Base-by-base conservation (phyloP, 225 moss, liverwort and hornwort genomes). In the Straminergon stramineum region DNA sequence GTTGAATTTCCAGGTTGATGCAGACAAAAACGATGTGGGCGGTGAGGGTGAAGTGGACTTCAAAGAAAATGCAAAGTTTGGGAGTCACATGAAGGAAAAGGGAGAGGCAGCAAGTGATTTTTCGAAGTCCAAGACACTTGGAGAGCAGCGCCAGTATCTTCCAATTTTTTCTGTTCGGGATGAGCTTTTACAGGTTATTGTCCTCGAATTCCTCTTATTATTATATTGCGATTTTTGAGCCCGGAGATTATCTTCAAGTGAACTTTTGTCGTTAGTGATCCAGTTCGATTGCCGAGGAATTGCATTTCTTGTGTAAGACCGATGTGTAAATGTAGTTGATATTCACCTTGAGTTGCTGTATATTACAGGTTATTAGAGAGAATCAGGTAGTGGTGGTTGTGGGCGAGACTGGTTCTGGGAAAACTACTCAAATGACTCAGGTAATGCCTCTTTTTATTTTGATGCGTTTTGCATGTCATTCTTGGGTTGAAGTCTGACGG, bases 371-470 rank as follows among this genome's bases (percentile, higher is more conserved):
- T 84, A 94, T 99, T 61, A 93, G 99, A 88, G 99, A 99, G 87
- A 99, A 99, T 85, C 99, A 97, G 87, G 99, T 99, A 78, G 93
- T 97, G 82, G 97, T 97, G 65, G 99, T 99, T 86, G 99, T 99
- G 88, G 99, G 99, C 87, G 99, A 99, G 92, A 99, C 99, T 90
- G 99, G 99, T 83, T 99, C 97, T 66, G 97, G 97, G 67, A 99
- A 99, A 90, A 99, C 97, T 52, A 97, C 99, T 35, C 99, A 99
- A 92, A 99, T 99, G 99, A 99, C 99, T 28, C 97, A 98, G 96
- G 98, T 98, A 82, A 43, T 31, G 48, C 35, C 67, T 63, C 68
- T 83, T 81, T 35, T 79, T 17, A 27, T 69, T 35, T 45, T 75
- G 37, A 74, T 64, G n/a, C 56, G 16, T 48, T 81, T 45, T 51